Evolutionary conservation across 208 protist genomes (phyloP).

Genomic region (Leishmania mexicana): DNA sequence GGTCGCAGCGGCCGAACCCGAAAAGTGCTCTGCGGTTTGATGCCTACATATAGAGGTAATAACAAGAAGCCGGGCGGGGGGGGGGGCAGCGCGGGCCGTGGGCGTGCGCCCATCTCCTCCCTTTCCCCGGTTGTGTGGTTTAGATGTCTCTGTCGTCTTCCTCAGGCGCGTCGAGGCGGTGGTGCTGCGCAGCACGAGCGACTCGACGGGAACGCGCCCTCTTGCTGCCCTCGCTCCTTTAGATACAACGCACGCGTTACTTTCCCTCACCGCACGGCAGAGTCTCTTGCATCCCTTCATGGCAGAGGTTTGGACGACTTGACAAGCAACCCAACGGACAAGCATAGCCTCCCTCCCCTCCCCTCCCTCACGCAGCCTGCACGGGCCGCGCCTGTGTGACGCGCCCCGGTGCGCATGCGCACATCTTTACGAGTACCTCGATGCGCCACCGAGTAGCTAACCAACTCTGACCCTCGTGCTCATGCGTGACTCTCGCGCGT

Average conservation of each 20-base stretch:
- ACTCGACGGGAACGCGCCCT: too few relatives aligned
- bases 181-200: too few relatives aligned
- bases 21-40: constrained; percentile 29
- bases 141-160: not conserved
- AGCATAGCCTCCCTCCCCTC: not conserved
- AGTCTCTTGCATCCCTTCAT: not conserved
- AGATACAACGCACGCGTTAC: not conserved
- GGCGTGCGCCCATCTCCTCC: not conserved
- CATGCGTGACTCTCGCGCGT: not conserved
- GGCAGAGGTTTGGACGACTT: not conserved
- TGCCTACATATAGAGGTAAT: constrained; percentile 35
- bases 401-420: too few relatives aligned
- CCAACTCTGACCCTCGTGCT: not conserved
- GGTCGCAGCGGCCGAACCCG: constrained; percentile 20
- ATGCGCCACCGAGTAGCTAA: not conserved
- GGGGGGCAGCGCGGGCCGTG: not conserved
- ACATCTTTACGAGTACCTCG: too few relatives aligned
- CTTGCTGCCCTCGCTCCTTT: too few relatives aligned
- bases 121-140: not conserved
- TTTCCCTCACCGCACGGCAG: not conserved
- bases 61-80: too few relatives aligned
- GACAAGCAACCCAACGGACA: not conserved
- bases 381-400: too few relatives aligned
- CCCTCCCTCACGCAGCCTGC: too few relatives aligned
- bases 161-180: not conserved